phyloP scores from a whole-genome alignment of 257 asterid genomes.

The Cinchona pubescens region DNA sequence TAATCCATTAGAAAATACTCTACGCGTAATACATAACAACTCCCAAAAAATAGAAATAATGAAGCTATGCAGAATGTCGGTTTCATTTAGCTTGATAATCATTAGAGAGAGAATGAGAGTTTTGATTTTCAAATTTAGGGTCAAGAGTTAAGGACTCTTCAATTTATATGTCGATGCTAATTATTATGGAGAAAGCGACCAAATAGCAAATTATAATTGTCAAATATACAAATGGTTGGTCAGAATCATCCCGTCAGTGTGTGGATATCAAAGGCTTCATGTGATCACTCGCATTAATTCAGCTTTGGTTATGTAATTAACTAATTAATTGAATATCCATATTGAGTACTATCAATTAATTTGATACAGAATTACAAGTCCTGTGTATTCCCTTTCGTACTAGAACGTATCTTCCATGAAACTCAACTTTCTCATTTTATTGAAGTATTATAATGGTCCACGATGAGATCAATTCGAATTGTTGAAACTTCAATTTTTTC shows the following conservation, averaged over 20 bases:
- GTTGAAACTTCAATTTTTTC: background rate
- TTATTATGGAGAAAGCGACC: background rate
- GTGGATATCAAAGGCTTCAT: background rate
- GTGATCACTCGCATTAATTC: background rate
- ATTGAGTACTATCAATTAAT: background rate
- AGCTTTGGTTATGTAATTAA: background rate
- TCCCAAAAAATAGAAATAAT: background rate
- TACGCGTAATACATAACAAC: background rate
- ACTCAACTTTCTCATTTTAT: background rate
- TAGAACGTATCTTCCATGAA: background rate
- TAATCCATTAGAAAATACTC: no score
- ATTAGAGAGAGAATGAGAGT: background rate
- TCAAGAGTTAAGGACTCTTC: background rate
- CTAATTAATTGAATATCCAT: background rate
- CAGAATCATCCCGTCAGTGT: background rate
- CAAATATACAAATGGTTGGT: background rate
- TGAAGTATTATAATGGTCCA: background rate
- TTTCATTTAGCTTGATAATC: background rate
- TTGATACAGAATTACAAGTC: background rate
- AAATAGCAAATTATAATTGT: background rate
- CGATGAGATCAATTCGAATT: background rate
- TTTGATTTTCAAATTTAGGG: background rate
- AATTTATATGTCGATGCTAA: background rate
- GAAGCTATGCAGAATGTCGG: background rate
- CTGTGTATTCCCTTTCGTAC: background rate